A percentile compares a stretch with the other conserved stretches of the same genome.
phyloP scores from a whole-genome alignment of 495 filamentous ascomycete species.

The Polyplosphaeria fusca region DNA sequence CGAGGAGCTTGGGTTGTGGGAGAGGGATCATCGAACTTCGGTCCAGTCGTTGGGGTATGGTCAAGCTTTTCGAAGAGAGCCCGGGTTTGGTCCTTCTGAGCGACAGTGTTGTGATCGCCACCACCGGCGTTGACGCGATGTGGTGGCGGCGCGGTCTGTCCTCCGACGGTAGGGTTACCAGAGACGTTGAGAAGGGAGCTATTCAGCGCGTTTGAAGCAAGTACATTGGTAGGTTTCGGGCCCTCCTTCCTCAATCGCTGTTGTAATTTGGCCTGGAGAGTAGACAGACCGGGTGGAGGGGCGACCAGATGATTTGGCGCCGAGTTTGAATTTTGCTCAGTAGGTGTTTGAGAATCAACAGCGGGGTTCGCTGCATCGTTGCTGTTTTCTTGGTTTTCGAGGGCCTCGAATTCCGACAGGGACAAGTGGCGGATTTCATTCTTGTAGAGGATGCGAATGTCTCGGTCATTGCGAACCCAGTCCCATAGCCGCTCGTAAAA shows the following conservation, averaged over 20 bases:
- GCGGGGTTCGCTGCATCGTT: not conserved
- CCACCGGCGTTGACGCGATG: too few species aligned
- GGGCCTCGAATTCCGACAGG: conserved; percentile 47
- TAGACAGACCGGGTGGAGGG: not conserved
- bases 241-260: not conserved
- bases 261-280: not conserved
- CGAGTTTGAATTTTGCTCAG: too few species aligned
- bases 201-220: too few species aligned
- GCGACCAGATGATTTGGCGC: too few species aligned
- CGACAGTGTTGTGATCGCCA: too few species aligned
- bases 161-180: too few species aligned
- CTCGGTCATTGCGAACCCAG: conserved; percentile 54
- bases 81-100: too few species aligned
- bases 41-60: not conserved
- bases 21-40: conserved; percentile 9
- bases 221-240: too few species aligned
- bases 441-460: conserved; percentile 50
- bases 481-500: conserved; percentile 57
- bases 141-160: too few species aligned
- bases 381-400: conserved; percentile 11
- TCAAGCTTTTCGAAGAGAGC: too few species aligned
- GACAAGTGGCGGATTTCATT: conserved; percentile 46
- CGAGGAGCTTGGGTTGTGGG: conserved; percentile 36
- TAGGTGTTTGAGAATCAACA: too few species aligned
- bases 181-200: too few species aligned